Percentiles rank a stretch among this genome's conserved stretches.
Conservation (phyloP, 2,329 filamentous ascomycete species). For the Shiraia bambusicola region DNA sequence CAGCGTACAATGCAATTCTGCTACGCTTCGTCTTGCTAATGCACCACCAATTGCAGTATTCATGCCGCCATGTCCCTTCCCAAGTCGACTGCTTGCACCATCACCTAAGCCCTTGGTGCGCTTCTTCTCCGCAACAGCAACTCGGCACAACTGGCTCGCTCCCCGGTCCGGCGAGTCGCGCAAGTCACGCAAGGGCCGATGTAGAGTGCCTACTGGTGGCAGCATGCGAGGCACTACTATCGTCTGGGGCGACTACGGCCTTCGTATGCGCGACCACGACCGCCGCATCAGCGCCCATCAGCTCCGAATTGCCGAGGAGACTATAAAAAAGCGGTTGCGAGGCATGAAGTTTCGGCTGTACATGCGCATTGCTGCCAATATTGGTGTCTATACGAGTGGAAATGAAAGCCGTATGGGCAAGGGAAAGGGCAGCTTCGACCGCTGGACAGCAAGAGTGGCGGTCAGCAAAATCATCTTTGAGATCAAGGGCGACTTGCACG, state of each 20-base stretch:
- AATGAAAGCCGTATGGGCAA: constrained; percentile 99
- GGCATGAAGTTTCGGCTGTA: constrained; percentile 92
- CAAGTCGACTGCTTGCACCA: constrained; percentile 40
- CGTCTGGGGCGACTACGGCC: constrained; percentile 92
- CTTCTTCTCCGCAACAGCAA: constrained; percentile 71
- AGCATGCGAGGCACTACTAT: constrained; percentile 91
- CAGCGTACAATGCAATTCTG: constrained; percentile 1
- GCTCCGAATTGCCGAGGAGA: constrained; percentile 88
- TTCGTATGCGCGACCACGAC: constrained; percentile 92
- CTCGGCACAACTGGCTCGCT: constrained; percentile 72
- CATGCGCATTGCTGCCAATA: constrained; percentile 86
- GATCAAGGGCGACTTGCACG: constrained; percentile 86
- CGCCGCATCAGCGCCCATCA: constrained; percentile 84
- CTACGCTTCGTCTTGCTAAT: constrained; percentile 1
- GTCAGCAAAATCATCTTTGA: constrained; percentile 93
- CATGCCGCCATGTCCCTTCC: constrained; percentile 27
- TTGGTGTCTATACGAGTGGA: constrained; percentile 92
- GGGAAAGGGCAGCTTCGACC: constrained; percentile 95
- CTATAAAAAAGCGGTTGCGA: constrained; percentile 83
- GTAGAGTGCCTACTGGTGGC: constrained; percentile 85
- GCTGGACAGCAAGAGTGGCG: constrained; percentile 88
- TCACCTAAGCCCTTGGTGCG: constrained; percentile 42
- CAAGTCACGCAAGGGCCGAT: constrained; percentile 85
- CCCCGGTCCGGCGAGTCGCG: constrained; percentile 78
- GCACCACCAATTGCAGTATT: constrained; percentile 19